Base-by-base conservation (phyloP, 2,329 filamentous ascomycete genomes). In the Ceratocystis smalleyi region DNA sequence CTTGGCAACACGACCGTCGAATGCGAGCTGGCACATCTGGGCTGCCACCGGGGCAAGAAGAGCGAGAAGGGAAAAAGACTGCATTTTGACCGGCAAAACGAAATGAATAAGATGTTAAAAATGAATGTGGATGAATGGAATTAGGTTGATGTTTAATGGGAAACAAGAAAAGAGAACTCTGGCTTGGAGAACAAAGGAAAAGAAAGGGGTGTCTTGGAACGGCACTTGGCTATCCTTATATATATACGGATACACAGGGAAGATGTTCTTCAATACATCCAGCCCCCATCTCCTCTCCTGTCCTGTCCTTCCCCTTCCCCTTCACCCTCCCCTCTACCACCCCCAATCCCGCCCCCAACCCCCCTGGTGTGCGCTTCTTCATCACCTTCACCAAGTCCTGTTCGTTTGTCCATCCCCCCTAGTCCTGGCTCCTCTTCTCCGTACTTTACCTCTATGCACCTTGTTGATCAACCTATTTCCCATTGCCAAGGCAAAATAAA, bases 1-100 rank as follows among this genome's bases (percentile, higher is more conserved):
- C 5, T 70, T 67, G 1, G 78, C 74, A 1, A 80, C 69, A 17
- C 79, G 75, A 24, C 77, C 78, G 62, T 81, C 78, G 63, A 79
- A 79, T 30, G 65, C 61, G 15, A 67, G 35, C 5, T 65, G 43
- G 64, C 67, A 68, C 19, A 63, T 57, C 66, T 68, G 67, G 40
- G 67, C 67, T 35, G 64, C 51, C 47, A 55, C 63, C 27, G 61
- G 60, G 32, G 63, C 65, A 45, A 40, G n/a, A 17, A 65, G 49
- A 22, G 63, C 73, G 72, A 73, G 43, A 70, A 71, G 66, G 69
- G 74, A 66, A 69, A 72, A 55, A 54, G 61, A 57, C 43, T 61
- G 64, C 60, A 67, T 66, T 64, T 66, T 66, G 64, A 49, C 59
- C 62, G 30, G 51, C 45, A 66, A 61, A 68, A 57, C 22, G n/a